Percentiles rank a stretch among this genome's conserved stretches.
Evolutionary conservation across 148 eudicot species (phyloP).

Genomic region (Heliosperma pusillum): DNA sequence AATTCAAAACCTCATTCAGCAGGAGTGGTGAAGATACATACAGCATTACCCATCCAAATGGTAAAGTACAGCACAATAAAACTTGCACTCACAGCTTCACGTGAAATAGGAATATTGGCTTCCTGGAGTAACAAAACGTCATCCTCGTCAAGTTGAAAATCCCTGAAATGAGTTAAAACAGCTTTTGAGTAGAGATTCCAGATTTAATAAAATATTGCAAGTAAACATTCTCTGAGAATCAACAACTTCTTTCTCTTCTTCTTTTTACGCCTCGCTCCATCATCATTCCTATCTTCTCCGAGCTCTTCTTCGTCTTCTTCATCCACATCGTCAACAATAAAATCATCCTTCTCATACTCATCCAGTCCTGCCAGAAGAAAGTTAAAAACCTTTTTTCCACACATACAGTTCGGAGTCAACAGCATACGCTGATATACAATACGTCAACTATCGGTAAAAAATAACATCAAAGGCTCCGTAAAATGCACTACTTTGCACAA

Average conservation of each 20-base stretch:
- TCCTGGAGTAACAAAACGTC: constrained; percentile 81
- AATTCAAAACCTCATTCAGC: not conserved
- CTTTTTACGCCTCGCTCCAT: constrained; percentile 71
- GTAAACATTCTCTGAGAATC: not conserved
- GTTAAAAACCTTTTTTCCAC: not conserved
- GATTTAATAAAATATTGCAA: not conserved
- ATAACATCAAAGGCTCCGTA: not conserved
- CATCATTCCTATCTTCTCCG: constrained; percentile 52
- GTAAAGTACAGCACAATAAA: not conserved
- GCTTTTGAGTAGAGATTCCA: not conserved
- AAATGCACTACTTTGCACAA: not conserved
- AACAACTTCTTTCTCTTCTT: constrained; percentile 75
- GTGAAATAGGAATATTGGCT: constrained; percentile 54
- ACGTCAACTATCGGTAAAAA: not conserved
- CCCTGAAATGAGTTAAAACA: constrained; percentile 38
- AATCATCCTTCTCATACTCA: constrained; percentile 91
- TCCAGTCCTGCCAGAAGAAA: constrained; percentile 52
- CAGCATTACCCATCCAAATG: not conserved
- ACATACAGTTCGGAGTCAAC: not conserved
- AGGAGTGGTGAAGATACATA: not conserved
- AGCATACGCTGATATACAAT: not conserved
- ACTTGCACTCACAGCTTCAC: constrained; percentile 37
- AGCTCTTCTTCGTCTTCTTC: constrained; percentile 72
- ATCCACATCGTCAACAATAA: constrained; percentile 80
- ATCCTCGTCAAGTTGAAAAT: constrained; percentile 80